Evolutionary conservation across 2,329 filamentous ascomycete genomes (phyloP).

Genomic region (Fusarium falciforme): DNA sequence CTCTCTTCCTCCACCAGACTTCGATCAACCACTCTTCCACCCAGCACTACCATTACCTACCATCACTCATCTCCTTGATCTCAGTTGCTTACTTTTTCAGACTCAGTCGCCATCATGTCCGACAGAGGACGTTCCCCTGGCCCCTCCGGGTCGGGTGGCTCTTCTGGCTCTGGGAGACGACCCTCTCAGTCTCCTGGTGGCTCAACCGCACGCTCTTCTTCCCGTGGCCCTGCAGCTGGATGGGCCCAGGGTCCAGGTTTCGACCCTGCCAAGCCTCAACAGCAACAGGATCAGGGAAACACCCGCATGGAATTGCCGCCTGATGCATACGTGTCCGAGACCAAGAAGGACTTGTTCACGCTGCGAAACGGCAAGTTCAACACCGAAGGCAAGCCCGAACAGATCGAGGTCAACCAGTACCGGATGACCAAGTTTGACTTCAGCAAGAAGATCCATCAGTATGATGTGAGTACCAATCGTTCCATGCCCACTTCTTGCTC

Average conservation of each 20-base stretch:
- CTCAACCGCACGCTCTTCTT: constrained; percentile 30
- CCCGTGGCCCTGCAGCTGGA: constrained; percentile 31
- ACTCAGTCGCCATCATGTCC: constrained; percentile 44
- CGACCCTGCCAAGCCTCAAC: constrained; percentile 56
- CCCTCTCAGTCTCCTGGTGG: constrained; percentile 35
- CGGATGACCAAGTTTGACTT: constrained; percentile 70
- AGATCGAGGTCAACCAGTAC: constrained; percentile 79
- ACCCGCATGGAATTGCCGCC: constrained; percentile 68
- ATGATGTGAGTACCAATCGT: constrained; percentile 74
- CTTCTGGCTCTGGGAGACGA: constrained; percentile 27
- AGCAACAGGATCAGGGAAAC: constrained; percentile 49
- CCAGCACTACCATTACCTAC: neutral
- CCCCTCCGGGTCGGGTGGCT: constrained; percentile 27
- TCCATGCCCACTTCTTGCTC: neutral
- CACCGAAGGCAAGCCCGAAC: constrained; percentile 64
- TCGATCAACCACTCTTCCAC: neutral
- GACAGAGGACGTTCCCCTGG: constrained; percentile 47
- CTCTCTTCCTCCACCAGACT: constrained; percentile 7
- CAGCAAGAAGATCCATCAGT: constrained; percentile 77
- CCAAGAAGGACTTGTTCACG: constrained; percentile 50
- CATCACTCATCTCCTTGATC: neutral
- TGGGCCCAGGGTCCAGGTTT: constrained; percentile 51
- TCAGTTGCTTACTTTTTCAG: constrained; percentile 11
- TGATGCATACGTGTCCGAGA: constrained; percentile 62
- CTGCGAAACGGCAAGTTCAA: constrained; percentile 61